A percentile compares a stretch with the other conserved stretches of the same genome.
Evolutionary conservation across 768 basidiomycete species (phyloP).

Genomic region (Tremella fuciformis): DNA sequence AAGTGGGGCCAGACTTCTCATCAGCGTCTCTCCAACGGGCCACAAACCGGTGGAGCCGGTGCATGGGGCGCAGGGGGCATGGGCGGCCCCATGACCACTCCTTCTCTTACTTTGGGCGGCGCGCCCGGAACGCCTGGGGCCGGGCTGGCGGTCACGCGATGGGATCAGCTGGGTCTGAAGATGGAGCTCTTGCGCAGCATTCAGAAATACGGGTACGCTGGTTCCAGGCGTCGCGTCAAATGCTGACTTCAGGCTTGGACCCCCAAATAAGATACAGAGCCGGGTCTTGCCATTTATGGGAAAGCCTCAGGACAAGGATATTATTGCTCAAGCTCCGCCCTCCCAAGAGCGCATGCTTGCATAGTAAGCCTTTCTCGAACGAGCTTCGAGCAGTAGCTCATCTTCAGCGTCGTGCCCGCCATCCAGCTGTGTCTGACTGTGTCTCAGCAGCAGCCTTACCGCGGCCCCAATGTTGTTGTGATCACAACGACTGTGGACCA

Average conservation of each 20-base stretch:
- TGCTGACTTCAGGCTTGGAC: conserved; percentile 68
- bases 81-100: conserved; percentile 14
- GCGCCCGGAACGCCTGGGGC: conserved; percentile 26
- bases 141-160: conserved; percentile 74
- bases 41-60: conserved; percentile 1
- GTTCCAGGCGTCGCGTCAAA: background rate
- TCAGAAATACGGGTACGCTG: conserved; percentile 80
- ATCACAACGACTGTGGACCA: conserved; percentile 98
- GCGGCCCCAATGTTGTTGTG: conserved; percentile 85
- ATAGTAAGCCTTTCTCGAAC: conserved; percentile 62
- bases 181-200: conserved; percentile 84
- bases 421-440: conserved; percentile 59
- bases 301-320: conserved; percentile 69
- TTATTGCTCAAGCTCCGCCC: conserved; percentile 97
- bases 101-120: conserved; percentile 11
- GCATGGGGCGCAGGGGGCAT: conserved; percentile 24
- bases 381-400: conserved; percentile 48
- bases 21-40: conserved; percentile 1
- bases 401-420: conserved; percentile 45
- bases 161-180: conserved; percentile 85
- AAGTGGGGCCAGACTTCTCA: conserved; percentile 19
- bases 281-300: conserved; percentile 92
- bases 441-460: conserved; percentile 57
- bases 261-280: conserved; percentile 98
- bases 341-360: conserved; percentile 98